Evolutionary conservation across 495 filamentous ascomycete species (phyloP).

Genomic region (Chlorociboria aeruginascens): DNA sequence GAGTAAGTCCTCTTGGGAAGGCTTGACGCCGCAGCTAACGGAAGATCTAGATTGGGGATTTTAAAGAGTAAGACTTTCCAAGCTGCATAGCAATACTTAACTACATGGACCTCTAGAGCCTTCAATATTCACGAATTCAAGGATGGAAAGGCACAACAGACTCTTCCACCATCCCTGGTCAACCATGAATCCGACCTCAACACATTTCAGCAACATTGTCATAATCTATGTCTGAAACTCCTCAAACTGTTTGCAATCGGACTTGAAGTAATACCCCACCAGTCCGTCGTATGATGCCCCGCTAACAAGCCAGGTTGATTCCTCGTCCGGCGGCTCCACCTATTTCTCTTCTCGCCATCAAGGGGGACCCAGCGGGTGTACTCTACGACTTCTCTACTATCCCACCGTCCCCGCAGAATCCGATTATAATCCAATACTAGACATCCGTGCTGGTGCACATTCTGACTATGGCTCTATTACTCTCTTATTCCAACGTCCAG

Average conservation of each 20-base stretch:
- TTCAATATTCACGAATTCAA: slow-evolving; percentile 84
- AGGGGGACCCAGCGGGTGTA: slow-evolving; percentile 53
- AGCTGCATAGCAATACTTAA: neutral
- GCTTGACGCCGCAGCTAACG: neutral
- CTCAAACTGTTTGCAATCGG: slow-evolving; percentile 66
- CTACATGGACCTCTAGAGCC: slow-evolving; percentile 38
- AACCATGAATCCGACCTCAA: slow-evolving; percentile 47
- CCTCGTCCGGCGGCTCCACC: slow-evolving; percentile 31
- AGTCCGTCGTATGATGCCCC: neutral
- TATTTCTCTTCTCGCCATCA: slow-evolving; percentile 68
- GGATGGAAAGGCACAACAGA: slow-evolving; percentile 64
- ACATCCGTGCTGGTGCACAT: slow-evolving; percentile 71
- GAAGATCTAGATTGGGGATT: slow-evolving; percentile 58
- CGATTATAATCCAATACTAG: slow-evolving; percentile 34
- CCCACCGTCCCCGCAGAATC: slow-evolving; percentile 37
- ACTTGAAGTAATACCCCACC: slow-evolving; percentile 29
- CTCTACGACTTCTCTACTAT: slow-evolving; percentile 75
- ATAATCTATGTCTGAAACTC: slow-evolving; percentile 58
- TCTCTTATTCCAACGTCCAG: slow-evolving; percentile 71
- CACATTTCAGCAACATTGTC: slow-evolving; percentile 57
- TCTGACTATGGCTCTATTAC: slow-evolving; percentile 86
- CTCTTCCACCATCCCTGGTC: slow-evolving; percentile 55
- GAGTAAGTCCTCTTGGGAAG: slow-evolving; percentile 34
- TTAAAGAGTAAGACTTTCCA: slow-evolving; percentile 65
- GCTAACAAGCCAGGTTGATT: slow-evolving; percentile 22